Evolutionary conservation across 2,329 filamentous ascomycete species (phyloP), one percentile per base, ranked within the genome.

Genomic region (Periconia sp.): DNA sequence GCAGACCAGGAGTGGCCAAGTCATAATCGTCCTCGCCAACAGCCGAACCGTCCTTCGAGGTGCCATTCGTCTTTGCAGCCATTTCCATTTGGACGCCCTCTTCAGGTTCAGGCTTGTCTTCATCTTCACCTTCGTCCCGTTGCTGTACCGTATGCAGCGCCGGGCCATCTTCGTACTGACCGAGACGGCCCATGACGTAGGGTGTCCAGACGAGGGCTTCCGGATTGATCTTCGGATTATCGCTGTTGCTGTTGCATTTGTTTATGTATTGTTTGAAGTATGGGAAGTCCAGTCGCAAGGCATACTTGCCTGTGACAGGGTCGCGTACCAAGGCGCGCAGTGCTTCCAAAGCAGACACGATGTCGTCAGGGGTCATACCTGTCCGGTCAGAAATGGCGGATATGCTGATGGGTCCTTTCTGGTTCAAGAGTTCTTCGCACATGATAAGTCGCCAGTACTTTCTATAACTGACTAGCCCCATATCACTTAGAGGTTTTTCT

Each of bases 401-500:
- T 33, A 85, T 81, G 38, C 80, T 76, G 61, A 83, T 52, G 11
- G 81, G 77, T 2, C 71, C 70, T 46, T 80, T 83, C 50, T 82
- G 79, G 33, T 86, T 73, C 25, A 92, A 76, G 5, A 99, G 78
- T 56, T 96, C 89, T 50, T 88, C 87, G 64, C 92, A 96, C 40
- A 99, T 76, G 2, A 95, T 80, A 8, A 96, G 76, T 15, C 94
- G 86, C 94, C 94, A 99, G 69, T 99, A 99, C 60, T 95, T 96
- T 31, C 94, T 85, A 66, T 99, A 99, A 2, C 92, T 97, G 4
- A 97, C 92, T 26, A 99, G 73, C 3, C 94, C 94, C 90, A 99
- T 96, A 65, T 99, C 94, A 0, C 94, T 97, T 3, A 99, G 79
- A 0, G 94, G 94, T 70, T 99, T 99, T 69, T 99, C 94, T 0